Percentiles rank a stretch among this genome's conserved stretches.
Evolutionary conservation across 2,329 filamentous ascomycete genomes (phyloP).

Genomic region (Ceratocystis destructans): DNA sequence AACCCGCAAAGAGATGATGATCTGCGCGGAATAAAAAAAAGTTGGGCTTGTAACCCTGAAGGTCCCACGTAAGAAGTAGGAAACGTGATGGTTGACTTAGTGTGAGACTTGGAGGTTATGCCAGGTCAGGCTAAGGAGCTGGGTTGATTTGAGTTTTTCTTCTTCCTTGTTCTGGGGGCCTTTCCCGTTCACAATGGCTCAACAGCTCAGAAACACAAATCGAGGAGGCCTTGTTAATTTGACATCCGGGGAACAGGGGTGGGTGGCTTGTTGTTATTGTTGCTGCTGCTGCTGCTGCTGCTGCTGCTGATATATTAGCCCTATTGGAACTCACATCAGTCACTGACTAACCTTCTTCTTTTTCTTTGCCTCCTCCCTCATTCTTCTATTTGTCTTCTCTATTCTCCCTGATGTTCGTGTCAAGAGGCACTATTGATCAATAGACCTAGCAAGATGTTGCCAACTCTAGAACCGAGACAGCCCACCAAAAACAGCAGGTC

Average conservation of each 20-base stretch:
- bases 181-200: neutral
- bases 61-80: neutral
- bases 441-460: neutral
- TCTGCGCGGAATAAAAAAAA: neutral
- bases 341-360: neutral
- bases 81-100: neutral
- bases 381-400: neutral
- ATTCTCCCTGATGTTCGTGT: neutral
- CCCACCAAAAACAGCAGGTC: neutral
- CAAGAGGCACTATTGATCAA: neutral
- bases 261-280: neutral
- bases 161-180: neutral
- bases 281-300: neutral
- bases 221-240: neutral
- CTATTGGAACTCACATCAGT: neutral
- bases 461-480: neutral
- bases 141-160: slow-evolving; percentile 1
- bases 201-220: neutral
- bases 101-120: neutral
- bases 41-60: neutral
- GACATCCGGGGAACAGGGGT: neutral
- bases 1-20: slow-evolving; percentile 1
- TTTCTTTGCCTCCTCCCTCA: neutral
- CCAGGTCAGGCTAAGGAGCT: neutral
- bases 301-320: neutral